Evolutionary conservation across 257 asterid genomes (phyloP).

Genomic region (Linderniella brevidens): DNA sequence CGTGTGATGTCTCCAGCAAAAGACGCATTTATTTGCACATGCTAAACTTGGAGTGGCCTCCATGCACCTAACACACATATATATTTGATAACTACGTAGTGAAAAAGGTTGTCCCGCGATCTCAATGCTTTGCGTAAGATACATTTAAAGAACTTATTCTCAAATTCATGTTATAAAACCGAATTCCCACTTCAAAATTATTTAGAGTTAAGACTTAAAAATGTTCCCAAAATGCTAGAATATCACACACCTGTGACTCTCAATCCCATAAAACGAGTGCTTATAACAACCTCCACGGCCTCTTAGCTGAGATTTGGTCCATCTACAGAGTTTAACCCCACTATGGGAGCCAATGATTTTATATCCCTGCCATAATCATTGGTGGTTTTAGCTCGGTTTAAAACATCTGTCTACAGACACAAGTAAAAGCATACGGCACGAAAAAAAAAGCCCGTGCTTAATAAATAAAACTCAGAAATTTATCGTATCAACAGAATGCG

Average conservation of each 20-base stretch:
- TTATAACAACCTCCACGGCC: slow-evolving; percentile 99
- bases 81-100: slow-evolving; percentile 7
- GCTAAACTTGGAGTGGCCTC: slow-evolving; percentile 99
- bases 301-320: slow-evolving; percentile 97
- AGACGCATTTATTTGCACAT: slow-evolving; percentile 95
- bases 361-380: slow-evolving; percentile 58
- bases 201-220: slow-evolving; percentile 4
- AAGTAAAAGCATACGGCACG: too few relatives aligned
- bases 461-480: too few relatives aligned
- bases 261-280: slow-evolving; percentile 93
- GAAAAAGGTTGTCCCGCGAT: too few relatives aligned
- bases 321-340: slow-evolving; percentile 94
- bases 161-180: too few relatives aligned
- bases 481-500: too few relatives aligned
- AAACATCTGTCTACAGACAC: too few relatives aligned
- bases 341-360: slow-evolving; percentile 94
- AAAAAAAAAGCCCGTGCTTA: too few relatives aligned
- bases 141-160: too few relatives aligned
- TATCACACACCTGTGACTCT: slow-evolving; percentile 67
- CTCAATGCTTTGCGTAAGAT: too few relatives aligned
- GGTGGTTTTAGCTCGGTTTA: too few relatives aligned
- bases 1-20: slow-evolving; percentile 99
- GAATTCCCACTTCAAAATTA: too few relatives aligned
- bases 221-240: slow-evolving; percentile 11
- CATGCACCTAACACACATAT: slow-evolving; percentile 59